Conservation (phyloP, 805 yeast species). For the Barnettozyma salicaria region DNA sequence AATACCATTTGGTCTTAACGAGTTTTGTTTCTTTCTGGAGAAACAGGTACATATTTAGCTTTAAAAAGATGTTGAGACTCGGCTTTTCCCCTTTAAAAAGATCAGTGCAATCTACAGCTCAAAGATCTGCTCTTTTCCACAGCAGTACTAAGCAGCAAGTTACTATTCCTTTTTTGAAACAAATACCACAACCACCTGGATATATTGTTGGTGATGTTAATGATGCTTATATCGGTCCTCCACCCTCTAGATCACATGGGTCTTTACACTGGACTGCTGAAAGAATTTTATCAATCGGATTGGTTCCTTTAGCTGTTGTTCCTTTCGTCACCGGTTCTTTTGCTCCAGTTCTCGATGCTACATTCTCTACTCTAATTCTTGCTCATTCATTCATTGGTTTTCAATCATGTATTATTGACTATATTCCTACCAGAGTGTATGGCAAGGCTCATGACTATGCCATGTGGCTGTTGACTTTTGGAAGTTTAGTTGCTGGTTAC, state of each 20-base stretch:
- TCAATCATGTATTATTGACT: conserved; percentile 87
- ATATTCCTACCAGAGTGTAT: conserved; percentile 81
- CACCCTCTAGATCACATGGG: conserved; percentile 61
- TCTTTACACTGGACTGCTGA: conserved; percentile 94
- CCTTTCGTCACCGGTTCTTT: conserved; percentile 75
- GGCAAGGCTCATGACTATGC: conserved; percentile 72
- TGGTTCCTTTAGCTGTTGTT: conserved; percentile 69
- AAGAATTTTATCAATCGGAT: conserved; percentile 57
- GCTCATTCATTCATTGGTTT: conserved; percentile 84
- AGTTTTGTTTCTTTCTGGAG: no score
- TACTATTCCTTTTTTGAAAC: conserved; percentile 45
- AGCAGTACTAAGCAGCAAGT: conserved; percentile 30
- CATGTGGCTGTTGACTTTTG: conserved; percentile 59
- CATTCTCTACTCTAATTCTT: conserved; percentile 57
- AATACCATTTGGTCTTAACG: no score
- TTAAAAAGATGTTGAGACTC: conserved; percentile 9
- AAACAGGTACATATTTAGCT: no score
- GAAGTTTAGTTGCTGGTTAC: conserved; percentile 62
- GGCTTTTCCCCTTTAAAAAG: conserved; percentile 10
- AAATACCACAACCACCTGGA: conserved; percentile 82
- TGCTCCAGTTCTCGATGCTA: conserved; percentile 66
- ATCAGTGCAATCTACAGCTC: conserved; percentile 2
- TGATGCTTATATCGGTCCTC: conserved; percentile 74
- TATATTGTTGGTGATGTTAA: conserved; percentile 88
- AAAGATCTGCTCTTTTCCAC: conserved; percentile 15